Percentiles rank a stretch among this genome's conserved stretches.
phyloP scores from a whole-genome alignment of 2,329 filamentous ascomycete species.

The Biscogniauxia mediterranea region DNA sequence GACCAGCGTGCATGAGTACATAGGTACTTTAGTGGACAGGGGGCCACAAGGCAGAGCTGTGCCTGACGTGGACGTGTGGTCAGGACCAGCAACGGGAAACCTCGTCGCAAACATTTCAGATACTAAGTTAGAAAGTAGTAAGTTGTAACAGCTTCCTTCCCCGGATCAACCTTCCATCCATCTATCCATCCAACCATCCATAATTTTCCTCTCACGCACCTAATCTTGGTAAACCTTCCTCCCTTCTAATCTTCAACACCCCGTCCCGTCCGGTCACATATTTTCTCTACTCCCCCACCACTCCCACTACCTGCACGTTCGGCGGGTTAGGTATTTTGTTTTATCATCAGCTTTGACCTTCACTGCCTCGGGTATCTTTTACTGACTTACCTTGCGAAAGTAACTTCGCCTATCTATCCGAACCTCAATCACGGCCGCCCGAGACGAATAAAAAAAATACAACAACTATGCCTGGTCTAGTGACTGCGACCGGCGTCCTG shows the following conservation, averaged over 20 bases:
- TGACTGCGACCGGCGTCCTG: constrained; percentile 90
- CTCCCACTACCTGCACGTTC: neutral
- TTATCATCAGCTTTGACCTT: neutral
- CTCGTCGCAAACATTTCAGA: neutral
- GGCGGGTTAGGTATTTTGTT: no score
- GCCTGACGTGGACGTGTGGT: constrained; percentile 46
- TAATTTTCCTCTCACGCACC: no score
- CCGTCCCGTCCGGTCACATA: no score
- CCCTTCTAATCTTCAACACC: no score
- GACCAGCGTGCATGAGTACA: neutral
- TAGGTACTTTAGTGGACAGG: neutral
- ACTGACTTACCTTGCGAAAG: no score
- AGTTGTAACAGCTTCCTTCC: no score
- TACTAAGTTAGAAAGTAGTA: no score
- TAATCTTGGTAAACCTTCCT: no score
- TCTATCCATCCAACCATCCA: no score
- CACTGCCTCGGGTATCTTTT: neutral
- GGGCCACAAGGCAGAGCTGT: constrained; percentile 37
- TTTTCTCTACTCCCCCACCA: neutral
- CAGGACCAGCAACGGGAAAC: neutral
- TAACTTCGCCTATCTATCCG: no score
- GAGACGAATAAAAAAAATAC: neutral
- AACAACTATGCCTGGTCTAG: constrained; percentile 81
- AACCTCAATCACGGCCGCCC: neutral
- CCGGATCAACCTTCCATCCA: neutral